Percentiles rank a stretch among this genome's conserved stretches.
Conservation (phyloP, 768 basidiomycete genomes). For the Pisolithus tinctorius region DNA sequence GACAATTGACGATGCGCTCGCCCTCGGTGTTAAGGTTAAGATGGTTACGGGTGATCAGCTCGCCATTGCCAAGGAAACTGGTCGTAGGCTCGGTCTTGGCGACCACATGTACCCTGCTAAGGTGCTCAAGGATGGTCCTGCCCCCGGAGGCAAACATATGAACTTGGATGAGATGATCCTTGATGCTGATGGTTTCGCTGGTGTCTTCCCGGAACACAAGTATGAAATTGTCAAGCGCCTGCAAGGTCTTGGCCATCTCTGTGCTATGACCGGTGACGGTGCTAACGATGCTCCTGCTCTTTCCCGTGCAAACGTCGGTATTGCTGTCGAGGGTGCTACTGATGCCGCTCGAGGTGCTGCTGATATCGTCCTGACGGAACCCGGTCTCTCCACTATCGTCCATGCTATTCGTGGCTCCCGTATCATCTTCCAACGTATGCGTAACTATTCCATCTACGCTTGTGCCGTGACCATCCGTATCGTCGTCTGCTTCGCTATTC, state of each 20-base stretch:
- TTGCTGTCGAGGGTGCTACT: slow-evolving; percentile 98
- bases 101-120: slow-evolving; percentile 99
- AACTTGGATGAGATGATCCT: slow-evolving; percentile 97
- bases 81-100: slow-evolving; percentile 93
- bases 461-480: slow-evolving; percentile 98
- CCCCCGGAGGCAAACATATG: slow-evolving; percentile 75
- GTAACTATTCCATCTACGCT: slow-evolving; percentile 97
- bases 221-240: slow-evolving; percentile 99
- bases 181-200: slow-evolving; percentile 98
- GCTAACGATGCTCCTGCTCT: slow-evolving; percentile 98
- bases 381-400: slow-evolving; percentile 97
- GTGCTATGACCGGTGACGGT: slow-evolving; percentile 99
- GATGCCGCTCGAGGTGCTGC: slow-evolving; percentile 98
- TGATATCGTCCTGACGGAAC: slow-evolving; percentile 96
- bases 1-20: slow-evolving; percentile 94
- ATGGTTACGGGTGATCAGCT: slow-evolving; percentile 99
- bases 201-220: slow-evolving; percentile 99
- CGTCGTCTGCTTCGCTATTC: slow-evolving; percentile 93
- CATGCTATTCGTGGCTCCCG: slow-evolving; percentile 98
- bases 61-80: slow-evolving; percentile 98
- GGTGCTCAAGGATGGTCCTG: slow-evolving; percentile 97
- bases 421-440: slow-evolving; percentile 99
- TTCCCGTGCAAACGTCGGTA: slow-evolving; percentile 98
- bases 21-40: slow-evolving; percentile 97
- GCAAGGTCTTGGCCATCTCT: slow-evolving; percentile 91